Evolutionary conservation across 2,329 filamentous ascomycete genomes (phyloP).

Genomic region (Chrysoporthe deuterocubensis): DNA sequence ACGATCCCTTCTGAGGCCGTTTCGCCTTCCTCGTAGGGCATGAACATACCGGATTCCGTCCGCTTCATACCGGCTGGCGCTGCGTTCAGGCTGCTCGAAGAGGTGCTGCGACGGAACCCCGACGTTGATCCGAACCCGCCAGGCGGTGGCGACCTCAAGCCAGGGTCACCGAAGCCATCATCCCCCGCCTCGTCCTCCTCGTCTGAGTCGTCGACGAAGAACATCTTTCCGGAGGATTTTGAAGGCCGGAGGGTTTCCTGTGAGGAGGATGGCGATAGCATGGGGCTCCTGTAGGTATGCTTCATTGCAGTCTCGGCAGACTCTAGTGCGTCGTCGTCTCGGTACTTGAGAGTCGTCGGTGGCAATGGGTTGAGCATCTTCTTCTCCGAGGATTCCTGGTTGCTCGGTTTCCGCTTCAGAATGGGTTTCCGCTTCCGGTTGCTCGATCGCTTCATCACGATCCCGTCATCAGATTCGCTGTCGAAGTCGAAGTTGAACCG

Average conservation of each 20-base stretch:
- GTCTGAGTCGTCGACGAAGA: conserved; percentile 65
- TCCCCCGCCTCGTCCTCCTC: conserved; percentile 48
- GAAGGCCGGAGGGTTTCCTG: conserved; percentile 80
- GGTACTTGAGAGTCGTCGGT: conserved; percentile 84
- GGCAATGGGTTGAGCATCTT: conserved; percentile 89
- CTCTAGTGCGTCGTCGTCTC: conserved; percentile 78
- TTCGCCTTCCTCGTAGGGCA: conserved; percentile 81
- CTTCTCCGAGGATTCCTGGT: conserved; percentile 58
- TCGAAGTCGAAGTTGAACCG: conserved; percentile 47
- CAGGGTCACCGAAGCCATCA: conserved; percentile 31
- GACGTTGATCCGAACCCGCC: conserved; percentile 23
- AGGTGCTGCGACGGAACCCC: conserved; percentile 52
- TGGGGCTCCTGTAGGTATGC: conserved; percentile 58
- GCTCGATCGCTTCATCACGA: conserved; percentile 78
- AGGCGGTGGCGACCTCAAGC: conserved; percentile 31
- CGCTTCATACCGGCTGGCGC: conserved; percentile 70
- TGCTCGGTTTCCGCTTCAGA: conserved; percentile 51
- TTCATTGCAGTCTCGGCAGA: conserved; percentile 64
- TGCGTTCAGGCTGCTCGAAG: conserved; percentile 52
- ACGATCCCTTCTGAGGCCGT: conserved; percentile 68
- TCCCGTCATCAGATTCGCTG: conserved; percentile 74
- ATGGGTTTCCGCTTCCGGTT: conserved; percentile 59
- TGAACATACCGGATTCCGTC: conserved; percentile 87
- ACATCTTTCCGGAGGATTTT: conserved; percentile 66
- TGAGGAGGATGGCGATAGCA: conserved; percentile 74